Evolutionary conservation across 306 rosid genomes (phyloP).

Genomic region (Pterocarpus macrocarpus): DNA sequence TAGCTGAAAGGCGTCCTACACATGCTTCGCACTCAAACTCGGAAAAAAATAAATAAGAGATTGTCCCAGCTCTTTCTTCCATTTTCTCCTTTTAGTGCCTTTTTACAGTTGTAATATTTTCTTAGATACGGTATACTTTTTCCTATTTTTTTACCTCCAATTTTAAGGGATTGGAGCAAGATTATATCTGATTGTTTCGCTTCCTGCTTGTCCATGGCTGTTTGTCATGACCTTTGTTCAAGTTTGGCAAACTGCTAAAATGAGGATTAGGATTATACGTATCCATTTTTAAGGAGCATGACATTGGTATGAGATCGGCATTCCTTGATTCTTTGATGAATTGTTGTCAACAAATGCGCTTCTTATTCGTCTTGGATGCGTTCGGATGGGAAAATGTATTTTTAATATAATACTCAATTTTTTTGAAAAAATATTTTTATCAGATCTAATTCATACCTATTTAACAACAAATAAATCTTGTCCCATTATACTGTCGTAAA

Average conservation of each 20-base stretch:
- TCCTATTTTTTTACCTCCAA: background rate
- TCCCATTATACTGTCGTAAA: too few species aligned
- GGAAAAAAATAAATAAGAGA: conserved; percentile 19
- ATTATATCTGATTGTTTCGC: conserved; percentile 8
- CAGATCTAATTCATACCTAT: too few species aligned
- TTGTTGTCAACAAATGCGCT: background rate
- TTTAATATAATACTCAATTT: too few species aligned
- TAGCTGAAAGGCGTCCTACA: conserved; percentile 62
- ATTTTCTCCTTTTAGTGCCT: background rate
- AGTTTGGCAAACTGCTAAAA: background rate
- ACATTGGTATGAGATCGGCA: background rate
- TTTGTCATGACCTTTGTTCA: background rate
- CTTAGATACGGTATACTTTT: background rate
- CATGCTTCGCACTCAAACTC: conserved; percentile 18
- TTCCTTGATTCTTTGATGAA: background rate
- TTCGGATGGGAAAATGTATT: too few species aligned
- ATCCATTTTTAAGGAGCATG: background rate
- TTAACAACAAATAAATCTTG: too few species aligned
- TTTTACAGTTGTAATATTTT: conserved; percentile 1
- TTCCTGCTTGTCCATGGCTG: background rate
- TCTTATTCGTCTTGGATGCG: background rate
- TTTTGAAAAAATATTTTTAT: too few species aligned
- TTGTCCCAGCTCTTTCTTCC: background rate
- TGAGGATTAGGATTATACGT: background rate
- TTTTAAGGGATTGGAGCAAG: background rate